A percentile compares a stretch with the other conserved stretches of the same genome.
These are phyloP conservation scores for Serendipita indica DNA, from an alignment of 768 basidiomycete genomes.

Conservation along the genomic window DNA sequence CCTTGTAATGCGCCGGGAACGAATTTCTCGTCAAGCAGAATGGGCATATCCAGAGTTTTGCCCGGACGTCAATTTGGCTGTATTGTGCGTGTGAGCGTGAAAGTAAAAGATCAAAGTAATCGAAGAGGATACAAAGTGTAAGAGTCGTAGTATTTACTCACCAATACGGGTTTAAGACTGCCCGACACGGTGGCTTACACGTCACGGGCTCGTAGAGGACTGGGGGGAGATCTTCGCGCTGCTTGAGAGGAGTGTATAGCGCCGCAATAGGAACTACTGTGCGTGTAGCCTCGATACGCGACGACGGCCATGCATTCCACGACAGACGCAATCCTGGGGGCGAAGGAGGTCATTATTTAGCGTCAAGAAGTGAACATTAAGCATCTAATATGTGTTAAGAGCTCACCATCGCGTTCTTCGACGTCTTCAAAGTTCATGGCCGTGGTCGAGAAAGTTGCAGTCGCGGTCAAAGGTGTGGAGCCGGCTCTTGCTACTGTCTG, in stretches of 20 bases:
- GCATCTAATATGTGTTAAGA: not conserved
- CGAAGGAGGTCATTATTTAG: not conserved
- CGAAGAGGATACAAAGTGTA: conserved; percentile 10
- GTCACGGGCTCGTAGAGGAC: conserved; percentile 97
- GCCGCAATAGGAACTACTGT: conserved; percentile 98
- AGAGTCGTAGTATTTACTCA: conserved; percentile 25
- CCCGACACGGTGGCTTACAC: conserved; percentile 95
- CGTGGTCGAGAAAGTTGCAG: not conserved
- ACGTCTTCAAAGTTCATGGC: conserved; percentile 79
- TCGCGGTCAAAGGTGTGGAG: no score
- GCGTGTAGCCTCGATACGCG: conserved; percentile 92
- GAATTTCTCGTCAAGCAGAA: conserved; percentile 95
- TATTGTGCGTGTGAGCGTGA: conserved; percentile 8
- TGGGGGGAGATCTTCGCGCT: conserved; percentile 84
- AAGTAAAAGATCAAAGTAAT: conserved; percentile 5
- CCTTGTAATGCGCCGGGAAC: conserved; percentile 97
- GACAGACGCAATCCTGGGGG: conserved; percentile 74
- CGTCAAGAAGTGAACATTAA: not conserved
- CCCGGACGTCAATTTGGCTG: conserved; percentile 97
- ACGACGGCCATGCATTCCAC: conserved; percentile 99
- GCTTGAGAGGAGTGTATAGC: conserved; percentile 88
- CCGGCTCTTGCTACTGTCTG: no score
- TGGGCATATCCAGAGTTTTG: conserved; percentile 98
- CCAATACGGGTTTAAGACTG: conserved; percentile 97
- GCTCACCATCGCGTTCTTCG: conserved; percentile 86